Base-by-base conservation (phyloP, 257 asterid genomes). In the Catharanthus roseus region DNA sequence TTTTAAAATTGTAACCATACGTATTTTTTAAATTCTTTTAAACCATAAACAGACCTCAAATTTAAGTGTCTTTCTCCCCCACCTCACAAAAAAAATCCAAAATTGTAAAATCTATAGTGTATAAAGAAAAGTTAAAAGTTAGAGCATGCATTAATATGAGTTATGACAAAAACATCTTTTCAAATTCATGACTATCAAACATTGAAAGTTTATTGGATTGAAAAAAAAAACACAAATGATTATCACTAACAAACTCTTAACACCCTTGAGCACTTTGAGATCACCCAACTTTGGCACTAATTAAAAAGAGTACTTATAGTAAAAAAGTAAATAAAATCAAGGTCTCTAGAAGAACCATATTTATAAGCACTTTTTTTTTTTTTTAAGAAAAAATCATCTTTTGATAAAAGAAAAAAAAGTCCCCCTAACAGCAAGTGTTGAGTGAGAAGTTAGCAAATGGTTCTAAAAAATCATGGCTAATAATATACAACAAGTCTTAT, bases 391-490 rank as follows among this genome's bases (percentile, higher is more conserved):
- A 24, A 24, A 24, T 60, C 65, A 60, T 21, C 42, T 60, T 31
- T 42, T n/a, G n/a, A n/a, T n/a, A 31, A 31, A 60, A 58, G 36
- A 29, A 41, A 41, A 31, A 60, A 60, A 34, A 60, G 39, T 58
- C 24, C 65, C 42, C 11, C 65, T 60, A 60, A 60, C 28, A 28
- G 42, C 36, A 0, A 55, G 36, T n/a, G 68, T 63, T 63, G 66
- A 28, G 70, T 68, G 53, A 36, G 66, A 38, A 4, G 74, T 71
- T 58, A 51, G 21, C 45, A 31, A 47, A 61, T 51, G 77, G 68
- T 65, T 36, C 69, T 29, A 26, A 31, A 71, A 61, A 69, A 75
- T 80, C 62, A 80, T 80, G 67, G 75, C 36, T 77, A 78, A 77
- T 75, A 58, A 80, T 83, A 67, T 69, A 58, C 72, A 77, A 69